Evolutionary conservation across 768 basidiomycete species (phyloP).

Genomic region (Galerina sulciceps): DNA sequence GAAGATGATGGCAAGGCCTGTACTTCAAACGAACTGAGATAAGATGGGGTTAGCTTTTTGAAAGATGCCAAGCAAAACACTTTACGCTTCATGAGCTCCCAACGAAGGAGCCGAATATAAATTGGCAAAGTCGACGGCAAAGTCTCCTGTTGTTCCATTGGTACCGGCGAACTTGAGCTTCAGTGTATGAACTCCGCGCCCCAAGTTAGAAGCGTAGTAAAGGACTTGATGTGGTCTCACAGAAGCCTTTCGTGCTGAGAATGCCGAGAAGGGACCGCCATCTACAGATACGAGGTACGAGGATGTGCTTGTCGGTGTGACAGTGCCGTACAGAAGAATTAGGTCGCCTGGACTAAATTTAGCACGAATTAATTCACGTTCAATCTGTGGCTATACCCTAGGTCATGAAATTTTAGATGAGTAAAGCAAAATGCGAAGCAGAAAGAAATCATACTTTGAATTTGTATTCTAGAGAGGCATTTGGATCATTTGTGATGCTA

Average conservation of each 20-base stretch:
- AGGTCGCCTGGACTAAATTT: conserved; percentile 37
- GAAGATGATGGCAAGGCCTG: neutral
- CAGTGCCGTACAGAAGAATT: conserved; percentile 48
- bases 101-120: conserved; percentile 24
- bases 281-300: conserved; percentile 14
- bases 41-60: neutral
- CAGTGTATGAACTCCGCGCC: conserved; percentile 18
- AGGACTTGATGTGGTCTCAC: conserved; percentile 18
- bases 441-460: conserved; percentile 39
- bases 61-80: too few species aligned
- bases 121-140: conserved; percentile 25
- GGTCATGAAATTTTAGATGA: neutral
- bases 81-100: conserved; percentile 15
- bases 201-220: conserved; percentile 21
- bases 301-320: conserved; percentile 18
- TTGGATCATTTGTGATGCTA: conserved; percentile 37
- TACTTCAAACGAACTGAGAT: neutral
- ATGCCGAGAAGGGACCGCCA: conserved; percentile 11
- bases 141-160: conserved; percentile 14
- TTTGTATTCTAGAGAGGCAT: conserved; percentile 37
- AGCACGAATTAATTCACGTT: neutral
- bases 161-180: conserved; percentile 16
- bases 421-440: neutral
- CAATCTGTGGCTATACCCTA: neutral
- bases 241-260: conserved; percentile 17